Base-by-base conservation (phyloP, 1,139 yeast genomes). In the Meyerozyma sp. region DNA sequence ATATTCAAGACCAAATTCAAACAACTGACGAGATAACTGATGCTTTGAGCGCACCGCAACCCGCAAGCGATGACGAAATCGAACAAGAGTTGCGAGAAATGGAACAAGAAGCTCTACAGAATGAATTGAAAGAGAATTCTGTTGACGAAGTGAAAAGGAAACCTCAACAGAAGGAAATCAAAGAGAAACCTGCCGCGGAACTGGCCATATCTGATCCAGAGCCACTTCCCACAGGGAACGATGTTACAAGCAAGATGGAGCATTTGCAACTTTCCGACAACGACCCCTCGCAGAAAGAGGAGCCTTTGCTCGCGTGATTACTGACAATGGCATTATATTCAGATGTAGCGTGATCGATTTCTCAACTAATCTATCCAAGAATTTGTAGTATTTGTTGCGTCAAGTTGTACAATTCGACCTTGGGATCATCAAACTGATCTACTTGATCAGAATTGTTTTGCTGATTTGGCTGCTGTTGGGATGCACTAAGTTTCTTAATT, bases 371-470 rank as follows among this genome's bases (percentile, higher is more conserved):
- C 52, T 46, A 71, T 37, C 78, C 78, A 52, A 73, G 66, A 39
- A 73, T 73, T 58, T 73, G 79, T 57, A 84, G 71, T 45, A 85
- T 84, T 68, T 85, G 94, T 61, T 83, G 89, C n/a, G 91, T 83
- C 58, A 85, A 75, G 58, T 83, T 84, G 59, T 81, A 82, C 54
- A 84, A 74, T 62, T 85, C 93, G 55, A 72, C 81, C 67, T 77
- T 82, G 52, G 86, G 84, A 62, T 78, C 86, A 49, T 81, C 85
- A 46, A 59, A 67, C 50, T 72, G 75, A 42, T 70, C 72, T 40
- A 50, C 51, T 21, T 48, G 48, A 14, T 43, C 48, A 46, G 64
- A 68, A 42, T 52, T 53, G 50, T 64, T 68, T 28, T 61, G 49
- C 49, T 59, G 65, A 44, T 56, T 59, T 25, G 53, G 57, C 48